A percentile compares a stretch with the other conserved stretches of the same genome.
phyloP scores from a whole-genome alignment of 2,329 filamentous ascomycete species.

The Ceratocystis lukuohia region DNA sequence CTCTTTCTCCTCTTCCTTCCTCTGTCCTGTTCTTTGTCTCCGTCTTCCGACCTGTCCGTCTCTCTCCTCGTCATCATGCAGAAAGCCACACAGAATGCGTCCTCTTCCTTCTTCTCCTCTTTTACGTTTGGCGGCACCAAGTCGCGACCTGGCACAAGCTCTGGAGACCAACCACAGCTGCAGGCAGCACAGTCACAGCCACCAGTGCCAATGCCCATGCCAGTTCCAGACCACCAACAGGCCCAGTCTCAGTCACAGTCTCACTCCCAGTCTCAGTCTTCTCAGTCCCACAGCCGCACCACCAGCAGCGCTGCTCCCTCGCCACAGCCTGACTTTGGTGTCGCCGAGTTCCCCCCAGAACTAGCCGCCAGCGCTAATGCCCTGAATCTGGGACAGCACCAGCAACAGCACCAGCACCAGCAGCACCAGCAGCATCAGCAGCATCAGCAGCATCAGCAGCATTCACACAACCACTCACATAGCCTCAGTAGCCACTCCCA shows the following conservation, averaged over 20 bases:
- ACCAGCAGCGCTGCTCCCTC: conserved; percentile 16
- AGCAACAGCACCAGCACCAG: background rate
- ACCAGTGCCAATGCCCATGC: background rate
- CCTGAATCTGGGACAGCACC: conserved; percentile 12
- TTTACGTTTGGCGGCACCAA: conserved; percentile 24
- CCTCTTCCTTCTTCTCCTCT: conserved; percentile 28
- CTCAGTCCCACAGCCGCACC: conserved; percentile 19
- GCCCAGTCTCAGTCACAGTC: background rate
- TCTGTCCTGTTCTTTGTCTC: background rate
- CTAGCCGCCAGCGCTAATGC: conserved; percentile 15
- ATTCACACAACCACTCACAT: background rate
- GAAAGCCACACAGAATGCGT: conserved; percentile 25
- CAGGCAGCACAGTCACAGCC: conserved; percentile 8
- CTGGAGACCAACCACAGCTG: conserved; percentile 22
- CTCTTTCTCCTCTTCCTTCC: background rate
- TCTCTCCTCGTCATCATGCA: conserved; percentile 11
- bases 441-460: background rate
- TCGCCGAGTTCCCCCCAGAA: conserved; percentile 18
- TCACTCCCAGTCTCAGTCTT: conserved; percentile 16
- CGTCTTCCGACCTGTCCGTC: background rate
- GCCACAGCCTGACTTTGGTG: conserved; percentile 16
- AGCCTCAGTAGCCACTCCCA: background rate
- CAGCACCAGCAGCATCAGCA: background rate
- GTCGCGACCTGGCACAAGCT: conserved; percentile 29
- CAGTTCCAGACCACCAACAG: background rate